A percentile compares a stretch with the other conserved stretches of the same genome.
Conservation (phyloP, 331 rosid genomes). For the Malus hybrid region DNA sequence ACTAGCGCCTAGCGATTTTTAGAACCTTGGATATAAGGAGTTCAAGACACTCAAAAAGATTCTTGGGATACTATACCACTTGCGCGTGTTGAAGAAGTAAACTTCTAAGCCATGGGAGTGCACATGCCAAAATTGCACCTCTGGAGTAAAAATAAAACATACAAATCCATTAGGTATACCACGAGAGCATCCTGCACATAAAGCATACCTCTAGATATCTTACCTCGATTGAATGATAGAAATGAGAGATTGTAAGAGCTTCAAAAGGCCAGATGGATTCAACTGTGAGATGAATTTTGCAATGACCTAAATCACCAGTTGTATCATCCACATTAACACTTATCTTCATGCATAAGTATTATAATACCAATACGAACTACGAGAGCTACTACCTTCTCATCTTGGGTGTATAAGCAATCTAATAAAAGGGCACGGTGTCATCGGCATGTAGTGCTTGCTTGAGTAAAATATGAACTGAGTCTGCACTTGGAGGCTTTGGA, state of each 20-base stretch:
- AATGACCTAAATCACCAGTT: constrained; percentile 49
- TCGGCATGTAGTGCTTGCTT: constrained; percentile 83
- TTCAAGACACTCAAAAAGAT: too few relatives aligned
- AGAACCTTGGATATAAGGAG: too few relatives aligned
- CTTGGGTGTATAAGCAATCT: constrained; percentile 66
- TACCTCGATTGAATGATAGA: constrained; percentile 67
- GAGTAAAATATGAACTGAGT: constrained; percentile 67
- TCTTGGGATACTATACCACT: too few relatives aligned
- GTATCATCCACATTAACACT: background rate
- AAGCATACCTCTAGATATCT: background rate
- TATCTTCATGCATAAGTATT: background rate
- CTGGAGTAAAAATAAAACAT: too few relatives aligned
- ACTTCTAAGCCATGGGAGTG: too few relatives aligned
- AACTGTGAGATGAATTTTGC: constrained; percentile 54
- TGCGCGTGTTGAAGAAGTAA: too few relatives aligned
- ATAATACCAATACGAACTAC: background rate
- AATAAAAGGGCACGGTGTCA: constrained; percentile 58
- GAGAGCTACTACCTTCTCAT: constrained; percentile 46
- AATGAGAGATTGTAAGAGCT: constrained; percentile 60
- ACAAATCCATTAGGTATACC: too few relatives aligned
- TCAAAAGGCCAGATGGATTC: constrained; percentile 53
- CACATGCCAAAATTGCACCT: too few relatives aligned
- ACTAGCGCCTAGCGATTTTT: too few relatives aligned
- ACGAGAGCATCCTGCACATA: background rate
- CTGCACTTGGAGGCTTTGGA: constrained; percentile 67